phyloP scores from a whole-genome alignment of 192 early-diverging fungal genomes.

The Entophlyctis luteolus region DNA sequence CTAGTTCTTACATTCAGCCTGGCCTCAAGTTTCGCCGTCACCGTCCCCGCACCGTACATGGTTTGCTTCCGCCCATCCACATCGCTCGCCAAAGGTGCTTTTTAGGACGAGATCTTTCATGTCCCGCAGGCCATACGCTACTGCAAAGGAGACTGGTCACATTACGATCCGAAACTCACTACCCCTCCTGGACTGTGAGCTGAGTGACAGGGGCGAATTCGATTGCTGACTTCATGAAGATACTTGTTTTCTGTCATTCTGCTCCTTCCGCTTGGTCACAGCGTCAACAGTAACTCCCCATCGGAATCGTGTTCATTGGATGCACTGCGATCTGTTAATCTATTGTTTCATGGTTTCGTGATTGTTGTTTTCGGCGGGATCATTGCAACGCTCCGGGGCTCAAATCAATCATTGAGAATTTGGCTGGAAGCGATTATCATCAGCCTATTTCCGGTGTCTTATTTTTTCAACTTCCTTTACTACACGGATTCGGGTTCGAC shows the following conservation, averaged over 20 bases:
- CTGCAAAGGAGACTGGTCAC: conserved; percentile 63
- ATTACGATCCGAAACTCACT: conserved; percentile 91
- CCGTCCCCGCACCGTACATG: conserved; percentile 8
- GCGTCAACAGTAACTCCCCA: no score
- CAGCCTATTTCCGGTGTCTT: conserved; percentile 70
- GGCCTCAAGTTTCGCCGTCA: background rate
- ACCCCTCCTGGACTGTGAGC: conserved; percentile 94
- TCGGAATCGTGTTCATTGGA: conserved; percentile 3
- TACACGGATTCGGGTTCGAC: conserved; percentile 90
- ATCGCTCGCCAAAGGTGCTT: background rate
- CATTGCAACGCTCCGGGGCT: conserved; percentile 17
- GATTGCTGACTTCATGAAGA: background rate
- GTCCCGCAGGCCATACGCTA: conserved; percentile 85
- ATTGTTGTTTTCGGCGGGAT: conserved; percentile 17
- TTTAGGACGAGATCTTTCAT: conserved; percentile 93
- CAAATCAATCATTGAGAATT: background rate
- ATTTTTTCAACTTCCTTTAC: conserved; percentile 83
- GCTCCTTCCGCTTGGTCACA: background rate
- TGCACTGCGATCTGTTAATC: conserved; percentile 57
- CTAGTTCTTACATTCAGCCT: background rate
- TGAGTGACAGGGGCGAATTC: background rate
- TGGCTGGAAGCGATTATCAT: conserved; percentile 33
- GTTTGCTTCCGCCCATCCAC: no score
- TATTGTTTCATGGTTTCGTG: conserved; percentile 46
- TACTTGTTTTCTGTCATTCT: conserved; percentile 9